Percentiles rank a stretch among this genome's conserved stretches.
Evolutionary conservation across 1,139 yeast species (phyloP).

Genomic region (Taphrina wiesneri): DNA sequence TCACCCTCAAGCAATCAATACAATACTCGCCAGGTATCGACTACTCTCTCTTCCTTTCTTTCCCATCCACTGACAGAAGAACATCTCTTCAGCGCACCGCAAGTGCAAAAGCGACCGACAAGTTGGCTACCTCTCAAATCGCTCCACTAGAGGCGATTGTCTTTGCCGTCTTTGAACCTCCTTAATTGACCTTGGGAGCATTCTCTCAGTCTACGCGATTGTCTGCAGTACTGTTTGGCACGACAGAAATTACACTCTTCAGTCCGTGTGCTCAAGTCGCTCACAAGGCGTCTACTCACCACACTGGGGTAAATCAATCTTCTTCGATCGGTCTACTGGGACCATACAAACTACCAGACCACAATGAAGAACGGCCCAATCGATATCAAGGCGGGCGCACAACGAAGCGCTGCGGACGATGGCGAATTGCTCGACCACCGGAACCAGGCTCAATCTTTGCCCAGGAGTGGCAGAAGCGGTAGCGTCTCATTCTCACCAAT

Average conservation of each 20-base stretch:
- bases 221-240: background rate
- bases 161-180: slow-evolving; percentile 25
- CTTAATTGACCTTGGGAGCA: slow-evolving; percentile 28
- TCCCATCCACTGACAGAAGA: background rate
- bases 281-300: slow-evolving; percentile 31
- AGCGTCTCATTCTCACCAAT: slow-evolving; percentile 6
- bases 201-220: background rate
- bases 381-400: slow-evolving; percentile 8
- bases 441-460: slow-evolving; percentile 44
- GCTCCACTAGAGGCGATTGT: slow-evolving; percentile 11
- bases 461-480: slow-evolving; percentile 34
- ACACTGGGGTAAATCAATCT: slow-evolving; percentile 32
- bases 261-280: slow-evolving; percentile 16
- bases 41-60: background rate
- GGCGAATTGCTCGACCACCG: slow-evolving; percentile 44
- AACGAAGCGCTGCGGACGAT: background rate
- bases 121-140: slow-evolving; percentile 8
- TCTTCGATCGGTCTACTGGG: background rate
- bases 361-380: slow-evolving; percentile 1
- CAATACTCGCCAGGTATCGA: background rate
- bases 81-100: slow-evolving; percentile 1
- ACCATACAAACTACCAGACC: background rate
- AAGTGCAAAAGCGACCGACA: slow-evolving; percentile 8
- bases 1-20: background rate
- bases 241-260: background rate